Base-by-base conservation (phyloP, 352 stramenopile genomes). In the Pythium sukuiense region DNA sequence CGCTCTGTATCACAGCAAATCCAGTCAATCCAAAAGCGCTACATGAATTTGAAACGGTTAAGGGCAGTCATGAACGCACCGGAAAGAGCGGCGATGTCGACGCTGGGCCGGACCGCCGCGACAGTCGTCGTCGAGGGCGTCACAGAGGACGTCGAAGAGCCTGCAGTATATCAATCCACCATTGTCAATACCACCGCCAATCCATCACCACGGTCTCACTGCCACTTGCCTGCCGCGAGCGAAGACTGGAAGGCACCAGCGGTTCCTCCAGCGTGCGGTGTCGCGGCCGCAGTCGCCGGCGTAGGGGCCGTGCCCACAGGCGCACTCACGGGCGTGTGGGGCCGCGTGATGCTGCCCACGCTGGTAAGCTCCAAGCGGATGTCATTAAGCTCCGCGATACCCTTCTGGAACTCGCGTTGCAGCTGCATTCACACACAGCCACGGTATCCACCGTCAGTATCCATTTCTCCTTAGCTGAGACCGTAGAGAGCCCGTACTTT, bases 381-480 rank as follows among this genome's bases (percentile, higher is more conserved):
- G 63, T 91, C 77, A 56, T 93, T 93, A 30, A 93, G 74, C 74
- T 93, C 85, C 12, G 87, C 80, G 29, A 93, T 85, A 14, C 85
- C 85, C 14, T 81, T 79, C 69, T 93, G 85, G 56, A 93, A 87
- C 56, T 93, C 80, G 46, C 79, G 72, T 78, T 93, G 85, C 27
- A 93, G 64, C 73, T 89, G 59, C 29, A 18, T 66, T 39, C 14
- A 46, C 26, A 16, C 54, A 18, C 13, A 46, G 46, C 20, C 41
- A 27, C 27, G 54, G 16, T 37, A 50, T 24, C 50, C n/a, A 18
- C 49, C 16, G 12, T 50, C 18, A 32, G 30, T 18, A 26, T 1
- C 6, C 33, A 35, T 16, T n/a, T n/a, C n/a, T n/a, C n/a, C n/a
- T n/a, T n/a, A n/a, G n/a, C n/a, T n/a, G n/a, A n/a, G n/a, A n/a